These are phyloP conservation scores for Senna tora DNA, from an alignment of 306 rosid genomes.

Conservation along the genomic window DNA sequence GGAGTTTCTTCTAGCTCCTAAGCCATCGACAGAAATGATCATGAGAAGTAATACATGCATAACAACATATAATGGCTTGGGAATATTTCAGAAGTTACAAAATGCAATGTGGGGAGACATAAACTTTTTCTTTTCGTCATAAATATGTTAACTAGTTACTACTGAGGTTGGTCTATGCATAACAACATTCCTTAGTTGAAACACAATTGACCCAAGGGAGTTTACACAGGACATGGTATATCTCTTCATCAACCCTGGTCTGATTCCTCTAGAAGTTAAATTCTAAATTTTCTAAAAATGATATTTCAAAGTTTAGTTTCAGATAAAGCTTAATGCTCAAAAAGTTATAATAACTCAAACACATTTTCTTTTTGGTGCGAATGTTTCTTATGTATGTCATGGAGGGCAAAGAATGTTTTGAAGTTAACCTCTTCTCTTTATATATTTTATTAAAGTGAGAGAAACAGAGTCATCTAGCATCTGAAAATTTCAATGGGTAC, in stretches of 20 bases:
- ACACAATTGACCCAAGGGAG: not conserved
- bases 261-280: not conserved
- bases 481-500: slow-evolving; percentile 4
- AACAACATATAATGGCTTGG: not conserved
- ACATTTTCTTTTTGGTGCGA: too few species aligned
- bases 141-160: not conserved
- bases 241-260: not conserved
- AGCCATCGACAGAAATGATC: not conserved
- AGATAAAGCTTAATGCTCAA: too few species aligned
- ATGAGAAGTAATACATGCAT: not conserved
- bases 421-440: not conserved
- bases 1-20: not conserved
- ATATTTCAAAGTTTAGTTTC: not conserved
- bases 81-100: slow-evolving; percentile 6
- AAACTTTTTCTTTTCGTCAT: not conserved
- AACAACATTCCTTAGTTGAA: not conserved
- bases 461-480: slow-evolving; percentile 10
- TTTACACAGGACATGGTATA: not conserved
- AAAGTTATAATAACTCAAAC: too few species aligned
- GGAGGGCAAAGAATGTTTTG: not conserved
- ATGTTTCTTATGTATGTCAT: not conserved
- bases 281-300: not conserved
- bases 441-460: slow-evolving; percentile 3
- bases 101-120: slow-evolving; percentile 6
- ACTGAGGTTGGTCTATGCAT: slow-evolving; percentile 14